Base-by-base conservation (phyloP, 2,329 filamentous ascomycete species). In the Knufia petricola region DNA sequence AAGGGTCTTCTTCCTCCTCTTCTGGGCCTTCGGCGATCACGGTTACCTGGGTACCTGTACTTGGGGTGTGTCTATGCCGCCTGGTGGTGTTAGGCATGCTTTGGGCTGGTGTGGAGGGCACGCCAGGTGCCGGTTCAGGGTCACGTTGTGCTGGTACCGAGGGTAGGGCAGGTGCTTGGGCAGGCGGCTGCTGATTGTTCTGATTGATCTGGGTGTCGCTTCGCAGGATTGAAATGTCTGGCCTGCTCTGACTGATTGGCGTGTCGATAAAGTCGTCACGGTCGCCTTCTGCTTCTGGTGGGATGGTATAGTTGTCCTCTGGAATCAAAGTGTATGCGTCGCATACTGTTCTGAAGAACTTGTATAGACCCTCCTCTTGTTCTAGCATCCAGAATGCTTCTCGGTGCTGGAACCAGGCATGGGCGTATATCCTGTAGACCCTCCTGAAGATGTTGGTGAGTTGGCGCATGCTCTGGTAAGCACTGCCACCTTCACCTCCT, bases 391-490 rank as follows among this genome's bases (percentile, higher is more conserved):
- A 96, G 66, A 96, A 98, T 46, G 95, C 87, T 48, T 85, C 84
- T 39, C 89, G 80, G 66, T 98, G 92, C 68, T 95, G 88, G 66
- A 95, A 98, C 92, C 92, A 98, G 6, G 92, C 92, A 64, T 98
- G 92, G 40, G 92, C 92, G 63, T 96, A 98, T 67, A 98, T 96
- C 52, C 92, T 80, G 66, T 98, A 94, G 43, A 96, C 78, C 12
- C 92, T 79, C 49, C 92, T 79, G 67, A 98, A 96, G 49, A 98
- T 90, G 64, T 95, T 96, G 58, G 90, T 85, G 51, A 98, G 74
- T 64, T 94, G 90, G 66, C 66, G 61, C 65, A 69, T 67, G 55
- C 67, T 68, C n/a, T 68, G 63, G 52, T 68, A 66, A 1, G 64
- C 62, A 2, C 66, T 68, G 37, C 66, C 67, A n/a, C 59, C 64